Conservation (phyloP, 169 alveolate genomes). For the Eimeria brunetti region DNA sequence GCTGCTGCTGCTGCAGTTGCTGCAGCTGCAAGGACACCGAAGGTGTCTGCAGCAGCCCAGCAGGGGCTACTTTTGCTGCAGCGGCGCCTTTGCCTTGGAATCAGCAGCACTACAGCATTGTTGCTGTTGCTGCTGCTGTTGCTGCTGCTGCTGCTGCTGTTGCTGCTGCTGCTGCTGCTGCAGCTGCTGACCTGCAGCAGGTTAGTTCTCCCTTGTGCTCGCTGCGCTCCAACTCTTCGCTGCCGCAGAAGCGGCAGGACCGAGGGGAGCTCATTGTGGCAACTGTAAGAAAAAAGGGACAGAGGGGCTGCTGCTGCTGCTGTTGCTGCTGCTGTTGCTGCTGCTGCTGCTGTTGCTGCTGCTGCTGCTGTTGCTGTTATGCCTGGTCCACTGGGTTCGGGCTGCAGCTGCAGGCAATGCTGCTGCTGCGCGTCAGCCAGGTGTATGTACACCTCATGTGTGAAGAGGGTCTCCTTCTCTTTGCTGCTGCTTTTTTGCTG, state of each 20-base stretch:
- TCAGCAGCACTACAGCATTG: background rate
- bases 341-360: background rate
- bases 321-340: background rate
- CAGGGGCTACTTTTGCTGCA: background rate
- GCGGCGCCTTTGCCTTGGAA: background rate
- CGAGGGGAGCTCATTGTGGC: background rate
- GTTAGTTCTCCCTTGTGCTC: slow-evolving; percentile 80
- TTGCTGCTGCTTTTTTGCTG: background rate
- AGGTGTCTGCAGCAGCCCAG: background rate
- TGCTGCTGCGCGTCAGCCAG: background rate
- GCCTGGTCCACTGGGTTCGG: too few relatives aligned
- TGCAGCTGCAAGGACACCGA: background rate
- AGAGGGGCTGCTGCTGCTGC: slow-evolving; percentile 13
- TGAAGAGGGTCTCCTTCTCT: background rate
- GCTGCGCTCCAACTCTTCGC: slow-evolving; percentile 72
- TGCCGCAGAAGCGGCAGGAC: slow-evolving; percentile 80
- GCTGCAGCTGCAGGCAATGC: background rate
- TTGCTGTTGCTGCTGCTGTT: slow-evolving; percentile 5
- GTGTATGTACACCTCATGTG: slow-evolving; percentile 4
- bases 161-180: background rate
- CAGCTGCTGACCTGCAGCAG: slow-evolving; percentile 77
- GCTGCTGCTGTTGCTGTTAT: background rate
- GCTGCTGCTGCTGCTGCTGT: slow-evolving; percentile 20
- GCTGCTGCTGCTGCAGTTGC: background rate
- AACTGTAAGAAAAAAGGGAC: background rate